Percentiles rank a stretch among this genome's conserved stretches.
Conservation (phyloP, 306 rosid genomes). For the Citrullus mucosospermus region DNA sequence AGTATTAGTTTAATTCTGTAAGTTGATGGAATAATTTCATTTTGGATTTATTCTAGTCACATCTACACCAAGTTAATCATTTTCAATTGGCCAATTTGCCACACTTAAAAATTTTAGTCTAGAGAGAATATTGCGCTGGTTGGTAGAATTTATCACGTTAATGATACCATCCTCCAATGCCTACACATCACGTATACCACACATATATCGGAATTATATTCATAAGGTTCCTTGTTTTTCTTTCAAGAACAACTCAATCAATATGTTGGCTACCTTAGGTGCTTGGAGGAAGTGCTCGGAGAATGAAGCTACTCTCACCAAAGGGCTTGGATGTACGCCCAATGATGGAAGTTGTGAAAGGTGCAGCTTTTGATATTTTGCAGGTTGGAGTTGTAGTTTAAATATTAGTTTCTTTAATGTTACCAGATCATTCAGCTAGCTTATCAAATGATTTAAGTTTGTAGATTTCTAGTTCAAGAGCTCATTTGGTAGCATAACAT, state of each 20-base stretch:
- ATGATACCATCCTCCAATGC: not conserved
- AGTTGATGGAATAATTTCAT: not conserved
- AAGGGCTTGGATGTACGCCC: slow-evolving; percentile 98
- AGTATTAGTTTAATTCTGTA: not conserved
- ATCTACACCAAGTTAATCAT: not conserved
- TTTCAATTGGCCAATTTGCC: not conserved
- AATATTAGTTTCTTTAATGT: slow-evolving; percentile 1
- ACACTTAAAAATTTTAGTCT: not conserved
- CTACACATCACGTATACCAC: not conserved
- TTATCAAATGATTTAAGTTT: not conserved
- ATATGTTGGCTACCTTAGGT: slow-evolving; percentile 30
- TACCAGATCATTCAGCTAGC: not conserved
- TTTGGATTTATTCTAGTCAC: not conserved
- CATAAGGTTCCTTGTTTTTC: not conserved
- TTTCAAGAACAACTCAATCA: not conserved
- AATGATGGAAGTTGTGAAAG: slow-evolving; percentile 98
- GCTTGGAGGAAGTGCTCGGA: slow-evolving; percentile 84
- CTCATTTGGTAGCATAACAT: not conserved
- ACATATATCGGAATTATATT: not conserved
- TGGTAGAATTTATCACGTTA: not conserved
- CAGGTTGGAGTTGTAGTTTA: slow-evolving; percentile 36
- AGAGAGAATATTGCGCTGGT: not conserved
- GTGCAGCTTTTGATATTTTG: slow-evolving; percentile 85
- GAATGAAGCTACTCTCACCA: slow-evolving; percentile 78
- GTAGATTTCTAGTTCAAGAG: not conserved